These are phyloP conservation scores for Amanita molliuscula DNA, from an alignment of 768 basidiomycete species.

Conservation along the genomic window DNA sequence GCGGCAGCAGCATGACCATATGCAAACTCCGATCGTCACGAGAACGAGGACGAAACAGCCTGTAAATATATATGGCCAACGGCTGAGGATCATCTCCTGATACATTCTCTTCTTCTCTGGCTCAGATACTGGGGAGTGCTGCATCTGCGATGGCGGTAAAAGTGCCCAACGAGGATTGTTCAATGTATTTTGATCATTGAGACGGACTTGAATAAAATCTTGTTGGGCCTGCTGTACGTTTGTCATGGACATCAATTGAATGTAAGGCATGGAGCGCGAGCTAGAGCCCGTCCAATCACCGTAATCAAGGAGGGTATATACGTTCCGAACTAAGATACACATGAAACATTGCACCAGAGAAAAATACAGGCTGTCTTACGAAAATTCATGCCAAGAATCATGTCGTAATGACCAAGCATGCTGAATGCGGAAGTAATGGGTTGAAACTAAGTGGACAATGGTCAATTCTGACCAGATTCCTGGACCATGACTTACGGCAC, in stretches of 20 bases:
- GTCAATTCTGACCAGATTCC: background rate
- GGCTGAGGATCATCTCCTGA: slow-evolving; percentile 54
- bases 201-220: slow-evolving; percentile 59
- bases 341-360: background rate
- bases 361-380: slow-evolving; percentile 28
- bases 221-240: slow-evolving; percentile 37
- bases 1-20: slow-evolving; percentile 55
- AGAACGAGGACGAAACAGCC: slow-evolving; percentile 46
- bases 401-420: slow-evolving; percentile 67
- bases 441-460: slow-evolving; percentile 58
- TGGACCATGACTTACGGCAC: slow-evolving; percentile 38
- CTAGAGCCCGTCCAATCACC: slow-evolving; percentile 53
- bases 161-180: slow-evolving; percentile 44
- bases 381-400: slow-evolving; percentile 78
- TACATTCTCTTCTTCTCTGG: slow-evolving; percentile 59
- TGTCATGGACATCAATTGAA: slow-evolving; percentile 60
- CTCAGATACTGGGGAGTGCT: slow-evolving; percentile 52
- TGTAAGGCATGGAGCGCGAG: slow-evolving; percentile 46
- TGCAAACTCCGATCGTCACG: slow-evolving; percentile 33
- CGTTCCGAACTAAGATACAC: slow-evolving; percentile 53
- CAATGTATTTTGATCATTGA: slow-evolving; percentile 49
- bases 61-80: slow-evolving; percentile 62
- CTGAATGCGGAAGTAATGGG: slow-evolving; percentile 76
- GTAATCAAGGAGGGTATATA: slow-evolving; percentile 62
- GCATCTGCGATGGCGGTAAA: slow-evolving; percentile 46